Evolutionary conservation across 1,139 yeast species (phyloP), one percentile per base, ranked within the genome.

Genomic region (Yamadazyma mexicana): DNA sequence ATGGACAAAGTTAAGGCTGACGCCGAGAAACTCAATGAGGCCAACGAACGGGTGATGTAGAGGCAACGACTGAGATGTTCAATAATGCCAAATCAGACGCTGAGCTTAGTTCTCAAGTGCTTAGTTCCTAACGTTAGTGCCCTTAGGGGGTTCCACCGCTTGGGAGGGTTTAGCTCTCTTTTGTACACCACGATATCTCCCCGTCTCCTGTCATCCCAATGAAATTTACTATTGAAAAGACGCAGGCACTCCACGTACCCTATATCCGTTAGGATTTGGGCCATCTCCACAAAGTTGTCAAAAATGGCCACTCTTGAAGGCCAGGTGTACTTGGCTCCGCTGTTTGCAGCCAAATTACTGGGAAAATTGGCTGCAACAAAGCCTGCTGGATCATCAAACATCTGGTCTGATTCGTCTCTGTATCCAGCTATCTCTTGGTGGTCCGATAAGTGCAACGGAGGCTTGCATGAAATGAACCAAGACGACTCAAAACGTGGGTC

Each of bases 391-490:
- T 88, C 66, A 17, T 75, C 82, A 55, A 86, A 91, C 50, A 94
- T 85, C 43, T 65, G 68, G 56, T 92, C 98, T 26, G 96, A 87
- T 56, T 89, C 95, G 56, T 92, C 98, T 58, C 78, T 67, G 55
- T 92, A 94, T 0, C 47, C 40, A 0, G 50, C 53, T 4, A 83
- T 44, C 50, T 60, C 42, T 45, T 61, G 38, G 30, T 31, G 2
- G 39, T 50, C 40, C 17, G 61, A 46, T 9, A 70, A 50, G 46
- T 70, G 75, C 15, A 87, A 61, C 1, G 98, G 98, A 0, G 98
- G 99, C 46, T 88, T 95, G 58, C 99, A 94, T 0, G 96, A 81
- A 30, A 94, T 66, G 44, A 84, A 83, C 96, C 96, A 87, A 1
- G 67, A 51, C 1, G 42, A 61, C 3, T 61, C 57, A 3, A 78